Evolutionary conservation across 2,329 filamentous ascomycete species (phyloP).

Genomic region (Verticillium tricorpus): DNA sequence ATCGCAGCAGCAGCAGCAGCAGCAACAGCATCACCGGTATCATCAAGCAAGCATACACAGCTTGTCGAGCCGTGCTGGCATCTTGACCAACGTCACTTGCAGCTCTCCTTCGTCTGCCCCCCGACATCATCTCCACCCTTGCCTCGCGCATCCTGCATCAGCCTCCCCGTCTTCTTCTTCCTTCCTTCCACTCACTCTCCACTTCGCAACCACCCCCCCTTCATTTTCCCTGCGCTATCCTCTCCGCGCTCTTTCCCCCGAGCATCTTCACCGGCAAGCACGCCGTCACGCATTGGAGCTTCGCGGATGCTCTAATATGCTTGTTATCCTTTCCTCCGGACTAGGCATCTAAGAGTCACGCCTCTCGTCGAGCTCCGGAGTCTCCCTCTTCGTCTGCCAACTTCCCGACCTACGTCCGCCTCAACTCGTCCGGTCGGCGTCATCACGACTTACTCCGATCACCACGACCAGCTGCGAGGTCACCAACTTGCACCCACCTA

Average conservation of each 20-base stretch:
- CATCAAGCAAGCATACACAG: background rate
- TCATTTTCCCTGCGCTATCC: constrained; percentile 1
- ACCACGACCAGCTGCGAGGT: background rate
- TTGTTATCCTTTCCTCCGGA: background rate
- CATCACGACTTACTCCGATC: background rate
- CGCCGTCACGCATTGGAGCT: background rate
- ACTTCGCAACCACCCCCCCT: background rate
- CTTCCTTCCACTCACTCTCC: background rate
- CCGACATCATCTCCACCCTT: background rate
- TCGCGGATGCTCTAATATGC: background rate
- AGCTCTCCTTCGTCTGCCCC: background rate
- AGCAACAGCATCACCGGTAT: background rate
- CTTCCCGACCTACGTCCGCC: background rate
- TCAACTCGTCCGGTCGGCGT: background rate
- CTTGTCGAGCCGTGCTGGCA: background rate
- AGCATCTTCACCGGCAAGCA: background rate
- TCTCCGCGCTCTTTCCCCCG: background rate
- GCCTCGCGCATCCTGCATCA: background rate
- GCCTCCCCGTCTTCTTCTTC: background rate
- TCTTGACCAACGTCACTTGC: background rate
- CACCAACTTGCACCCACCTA: constrained; percentile 4
- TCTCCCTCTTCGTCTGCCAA: background rate
- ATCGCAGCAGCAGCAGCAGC: background rate
- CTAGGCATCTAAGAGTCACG: background rate
- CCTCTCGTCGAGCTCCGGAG: background rate